Evolutionary conservation across 495 filamentous ascomycete genomes (phyloP).

Genomic region (Penicillium macrosclerotiorum): DNA sequence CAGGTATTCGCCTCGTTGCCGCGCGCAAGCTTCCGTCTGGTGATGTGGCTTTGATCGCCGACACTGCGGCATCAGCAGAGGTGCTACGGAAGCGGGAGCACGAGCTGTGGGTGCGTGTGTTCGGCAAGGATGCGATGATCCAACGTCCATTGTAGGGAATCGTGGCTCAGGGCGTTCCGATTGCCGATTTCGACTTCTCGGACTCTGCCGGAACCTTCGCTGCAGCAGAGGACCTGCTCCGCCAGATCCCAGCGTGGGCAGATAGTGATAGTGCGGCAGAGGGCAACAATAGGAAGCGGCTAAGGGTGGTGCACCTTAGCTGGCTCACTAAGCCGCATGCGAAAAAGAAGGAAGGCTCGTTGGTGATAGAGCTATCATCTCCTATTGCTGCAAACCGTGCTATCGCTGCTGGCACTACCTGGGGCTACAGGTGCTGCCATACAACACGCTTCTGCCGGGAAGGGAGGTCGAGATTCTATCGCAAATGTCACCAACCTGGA

Average conservation of each 20-base stretch:
- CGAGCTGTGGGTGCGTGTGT: slow-evolving; percentile 5
- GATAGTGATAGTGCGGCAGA: too few species aligned
- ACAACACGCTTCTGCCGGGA: slow-evolving; percentile 1
- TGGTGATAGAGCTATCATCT: too few species aligned
- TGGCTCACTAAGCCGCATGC: slow-evolving; percentile 12
- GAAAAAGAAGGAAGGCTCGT: too few species aligned
- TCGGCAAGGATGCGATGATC: slow-evolving; percentile 8
- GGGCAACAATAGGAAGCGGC: too few species aligned
- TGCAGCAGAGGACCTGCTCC: slow-evolving; percentile 1
- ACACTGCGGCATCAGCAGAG: too few species aligned
- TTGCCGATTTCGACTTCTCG: slow-evolving; percentile 9
- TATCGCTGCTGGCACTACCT: slow-evolving; percentile 7
- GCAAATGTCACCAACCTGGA: slow-evolving; percentile 2
- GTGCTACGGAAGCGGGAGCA: too few species aligned
- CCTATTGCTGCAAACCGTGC: too few species aligned
- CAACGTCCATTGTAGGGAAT: slow-evolving; percentile 18
- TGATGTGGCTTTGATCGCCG: too few species aligned
- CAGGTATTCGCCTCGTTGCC: too few species aligned
- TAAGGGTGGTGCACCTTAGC: slow-evolving; percentile 9
- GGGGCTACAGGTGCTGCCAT: slow-evolving; percentile 6
- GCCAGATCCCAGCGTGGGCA: slow-evolving; percentile 10
- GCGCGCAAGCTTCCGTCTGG: too few species aligned
- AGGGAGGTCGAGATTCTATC: too few species aligned
- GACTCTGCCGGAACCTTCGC: slow-evolving; percentile 5
- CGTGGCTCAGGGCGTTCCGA: slow-evolving; percentile 12